Conservation (phyloP, 2,329 filamentous ascomycete genomes). For the Colletotrichum lindemuthianum region DNA sequence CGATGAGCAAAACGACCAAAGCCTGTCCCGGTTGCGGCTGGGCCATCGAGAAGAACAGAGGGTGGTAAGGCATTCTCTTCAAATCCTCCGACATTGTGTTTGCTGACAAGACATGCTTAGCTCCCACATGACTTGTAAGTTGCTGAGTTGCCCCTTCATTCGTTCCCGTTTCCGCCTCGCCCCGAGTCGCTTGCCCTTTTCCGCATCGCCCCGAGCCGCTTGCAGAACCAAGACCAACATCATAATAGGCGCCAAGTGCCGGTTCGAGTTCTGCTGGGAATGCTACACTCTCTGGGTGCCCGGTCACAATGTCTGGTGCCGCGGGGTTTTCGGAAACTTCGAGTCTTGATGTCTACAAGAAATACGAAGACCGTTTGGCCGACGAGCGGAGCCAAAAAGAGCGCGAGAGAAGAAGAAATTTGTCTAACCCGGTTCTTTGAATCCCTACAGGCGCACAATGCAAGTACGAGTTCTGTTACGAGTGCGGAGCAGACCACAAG, state of each 20-base stretch:
- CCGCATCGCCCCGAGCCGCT: too few relatives aligned
- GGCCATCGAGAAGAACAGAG: conserved; percentile 52
- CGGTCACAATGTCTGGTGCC: conserved; percentile 36
- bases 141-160: background rate
- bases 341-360: too few relatives aligned
- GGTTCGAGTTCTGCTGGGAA: conserved; percentile 48
- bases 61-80: conserved; percentile 48
- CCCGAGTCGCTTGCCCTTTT: background rate
- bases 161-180: background rate
- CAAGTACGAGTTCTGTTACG: conserved; percentile 46
- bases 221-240: conserved; percentile 15
- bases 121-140: conserved; percentile 55
- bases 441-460: conserved; percentile 41
- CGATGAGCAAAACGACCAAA: conserved; percentile 46
- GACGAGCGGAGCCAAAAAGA: background rate
- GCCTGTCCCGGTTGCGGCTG: conserved; percentile 50
- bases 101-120: conserved; percentile 40
- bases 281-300: conserved; percentile 40
- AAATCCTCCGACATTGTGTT: background rate
- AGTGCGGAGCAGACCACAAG: conserved; percentile 48
- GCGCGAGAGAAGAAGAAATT: background rate
- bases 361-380: background rate
- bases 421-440: conserved; percentile 5
- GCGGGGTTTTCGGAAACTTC: background rate
- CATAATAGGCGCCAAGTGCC: conserved; percentile 47